Percentiles rank a stretch among this genome's conserved stretches.
Conservation (phyloP, 257 asterid species). For the Coffea canephora region DNA sequence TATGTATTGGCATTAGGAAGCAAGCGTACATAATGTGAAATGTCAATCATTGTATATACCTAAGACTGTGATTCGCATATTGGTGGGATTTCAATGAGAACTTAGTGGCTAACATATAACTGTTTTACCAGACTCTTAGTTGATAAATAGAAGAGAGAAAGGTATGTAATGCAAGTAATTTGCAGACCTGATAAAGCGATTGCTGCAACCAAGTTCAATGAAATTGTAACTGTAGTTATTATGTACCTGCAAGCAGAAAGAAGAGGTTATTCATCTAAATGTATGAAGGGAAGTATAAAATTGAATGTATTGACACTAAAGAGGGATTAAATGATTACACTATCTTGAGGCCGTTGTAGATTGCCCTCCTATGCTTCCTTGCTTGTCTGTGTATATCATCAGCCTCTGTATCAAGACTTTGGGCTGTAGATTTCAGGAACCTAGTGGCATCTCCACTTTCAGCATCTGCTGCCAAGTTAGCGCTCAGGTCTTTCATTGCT, state of each 20-base stretch:
- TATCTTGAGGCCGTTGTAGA: conserved; percentile 50
- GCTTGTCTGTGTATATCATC: conserved; percentile 60
- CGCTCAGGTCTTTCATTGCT: conserved; percentile 62
- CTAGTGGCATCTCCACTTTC: conserved; percentile 32
- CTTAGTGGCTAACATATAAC: too few species aligned
- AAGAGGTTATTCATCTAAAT: background rate
- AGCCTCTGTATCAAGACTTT: conserved; percentile 57
- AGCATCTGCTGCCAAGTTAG: conserved; percentile 28
- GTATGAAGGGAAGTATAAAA: background rate
- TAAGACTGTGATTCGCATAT: background rate
- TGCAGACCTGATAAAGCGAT: conserved; percentile 54
- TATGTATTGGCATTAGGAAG: background rate
- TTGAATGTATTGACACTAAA: background rate
- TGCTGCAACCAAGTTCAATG: conserved; percentile 48
- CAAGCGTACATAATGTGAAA: too few species aligned
- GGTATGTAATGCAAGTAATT: background rate
- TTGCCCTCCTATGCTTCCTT: conserved; percentile 45
- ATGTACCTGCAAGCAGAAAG: conserved; percentile 48
- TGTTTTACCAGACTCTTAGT: background rate
- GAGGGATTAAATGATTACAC: conserved; percentile 28
- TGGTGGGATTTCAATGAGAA: background rate
- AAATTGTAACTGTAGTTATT: conserved; percentile 43
- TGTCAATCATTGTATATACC: too few species aligned
- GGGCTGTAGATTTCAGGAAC: conserved; percentile 58
- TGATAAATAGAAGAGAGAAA: background rate